Evolutionary conservation across 2,329 filamentous ascomycete species (phyloP).

Genomic region (Diaporthe eres): DNA sequence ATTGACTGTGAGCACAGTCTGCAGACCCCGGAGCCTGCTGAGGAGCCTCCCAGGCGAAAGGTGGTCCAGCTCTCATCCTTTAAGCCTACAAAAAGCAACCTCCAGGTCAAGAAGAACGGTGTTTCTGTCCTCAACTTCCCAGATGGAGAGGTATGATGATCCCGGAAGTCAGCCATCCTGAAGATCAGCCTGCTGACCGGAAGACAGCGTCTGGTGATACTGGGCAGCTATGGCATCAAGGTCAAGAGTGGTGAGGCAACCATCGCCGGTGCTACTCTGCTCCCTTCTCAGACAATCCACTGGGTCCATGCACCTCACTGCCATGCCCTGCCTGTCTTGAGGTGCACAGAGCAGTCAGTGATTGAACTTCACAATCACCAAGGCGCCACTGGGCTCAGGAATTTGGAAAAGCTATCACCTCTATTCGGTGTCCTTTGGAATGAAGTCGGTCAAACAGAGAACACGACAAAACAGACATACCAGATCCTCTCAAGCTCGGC

Average conservation of each 20-base stretch:
- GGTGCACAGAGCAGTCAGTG: conserved; percentile 62
- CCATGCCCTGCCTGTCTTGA: conserved; percentile 78
- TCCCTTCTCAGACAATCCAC: conserved; percentile 59
- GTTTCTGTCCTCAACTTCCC: conserved; percentile 58
- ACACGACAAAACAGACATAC: conserved; percentile 28
- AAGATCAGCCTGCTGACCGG: conserved; percentile 39
- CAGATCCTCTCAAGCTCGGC: conserved; percentile 62
- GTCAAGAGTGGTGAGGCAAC: conserved; percentile 74
- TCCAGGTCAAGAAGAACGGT: conserved; percentile 56
- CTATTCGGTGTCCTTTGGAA: conserved; percentile 79
- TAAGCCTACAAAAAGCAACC: conserved; percentile 60
- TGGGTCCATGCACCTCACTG: conserved; percentile 78
- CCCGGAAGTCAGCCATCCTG: background rate
- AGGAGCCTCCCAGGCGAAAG: conserved; percentile 42
- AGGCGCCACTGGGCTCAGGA: conserved; percentile 61
- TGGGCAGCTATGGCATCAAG: conserved; percentile 78
- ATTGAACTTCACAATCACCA: conserved; percentile 71
- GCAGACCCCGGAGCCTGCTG: conserved; percentile 45
- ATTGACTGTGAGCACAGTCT: conserved; percentile 34
- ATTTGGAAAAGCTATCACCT: conserved; percentile 73
- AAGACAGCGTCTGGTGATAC: conserved; percentile 69
- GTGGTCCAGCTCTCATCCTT: conserved; percentile 61
- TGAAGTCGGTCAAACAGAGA: conserved; percentile 48
- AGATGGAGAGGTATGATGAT: conserved; percentile 62
- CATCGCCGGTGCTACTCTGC: conserved; percentile 75